Base-by-base conservation (phyloP, 495 filamentous ascomycete species). In the Xylaria flabelliformis region DNA sequence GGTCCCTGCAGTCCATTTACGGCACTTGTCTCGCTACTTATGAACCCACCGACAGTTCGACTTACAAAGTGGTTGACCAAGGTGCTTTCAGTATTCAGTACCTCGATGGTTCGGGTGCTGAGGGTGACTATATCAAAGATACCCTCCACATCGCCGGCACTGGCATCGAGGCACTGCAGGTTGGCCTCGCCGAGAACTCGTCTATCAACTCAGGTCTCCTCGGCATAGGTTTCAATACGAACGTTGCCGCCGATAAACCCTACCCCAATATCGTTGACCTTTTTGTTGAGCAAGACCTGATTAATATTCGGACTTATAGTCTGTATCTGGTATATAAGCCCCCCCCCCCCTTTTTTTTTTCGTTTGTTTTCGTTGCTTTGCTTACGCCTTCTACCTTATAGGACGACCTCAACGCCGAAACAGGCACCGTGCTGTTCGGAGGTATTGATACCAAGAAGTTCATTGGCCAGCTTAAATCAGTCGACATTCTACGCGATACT, bases 401-500 rank as follows among this genome's bases (percentile, higher is more conserved):
- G 77, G 75, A 89, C 78, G 85, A 87, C 74, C 77, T 84, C 8
- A 82, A 90, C 36, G 85, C 92, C 58, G 88, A 87, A 58, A 89
- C 90, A 1, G 96, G 96, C 21, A 88, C 88, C 41, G 91, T 99
- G 69, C 85, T 99, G 41, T 98, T 99, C 75, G 96, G 96, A 53
- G 97, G 95, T 41, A 88, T 98, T 41, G 92, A 99, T 78, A 93
- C 89, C 0, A 88, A 88, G 67, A 98, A 97, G 80, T 99, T 91
- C 80, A 86, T 87, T 51, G 96, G 94, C 46, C 74, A 83, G 17
- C 88, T 99, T 3, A 74, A 88, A 48, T 91, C 90, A 4, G 79
- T 98, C 1, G 93, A 94, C 26, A 88, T 98, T 42, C 44, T 80
- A 29, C 82, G 85, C 24, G 83, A 85, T 48, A 21, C 71, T 32